These are phyloP conservation scores for Podospora pseudoanserina DNA, from an alignment of 495 filamentous ascomycete species.

Conservation along the genomic window DNA sequence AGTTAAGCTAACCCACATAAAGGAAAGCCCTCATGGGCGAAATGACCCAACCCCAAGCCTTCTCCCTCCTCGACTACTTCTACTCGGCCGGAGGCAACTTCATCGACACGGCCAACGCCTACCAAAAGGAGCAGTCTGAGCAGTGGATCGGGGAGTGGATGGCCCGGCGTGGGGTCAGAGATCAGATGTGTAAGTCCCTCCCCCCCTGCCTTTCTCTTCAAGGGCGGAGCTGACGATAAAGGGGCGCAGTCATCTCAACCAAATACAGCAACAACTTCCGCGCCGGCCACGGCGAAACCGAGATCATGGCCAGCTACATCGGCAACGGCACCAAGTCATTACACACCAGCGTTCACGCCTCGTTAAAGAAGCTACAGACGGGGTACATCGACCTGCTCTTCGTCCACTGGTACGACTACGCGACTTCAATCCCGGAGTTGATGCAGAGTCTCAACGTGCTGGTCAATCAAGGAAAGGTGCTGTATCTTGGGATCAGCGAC, in stretches of 20 bases:
- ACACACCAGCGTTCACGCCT: conserved; percentile 51
- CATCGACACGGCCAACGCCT: conserved; percentile 71
- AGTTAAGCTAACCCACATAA: too few relatives aligned
- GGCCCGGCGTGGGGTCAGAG: conserved; percentile 39
- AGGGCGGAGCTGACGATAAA: too few relatives aligned
- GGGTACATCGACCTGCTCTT: conserved; percentile 63
- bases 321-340: conserved; percentile 51
- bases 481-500: conserved; percentile 63
- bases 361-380: conserved; percentile 60
- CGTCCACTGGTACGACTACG: conserved; percentile 61
- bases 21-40: conserved; percentile 41
- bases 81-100: conserved; percentile 56
- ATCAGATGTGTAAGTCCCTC: conserved; percentile 28
- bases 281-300: conserved; percentile 28
- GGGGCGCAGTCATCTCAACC: conserved; percentile 57
- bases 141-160: conserved; percentile 77
- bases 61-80: conserved; percentile 5
- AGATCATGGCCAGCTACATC: conserved; percentile 53
- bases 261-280: conserved; percentile 59
- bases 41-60: conserved; percentile 6
- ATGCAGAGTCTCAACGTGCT: conserved; percentile 58
- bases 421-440: conserved; percentile 57
- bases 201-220: too few relatives aligned
- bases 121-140: conserved; percentile 66
- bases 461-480: conserved; percentile 55